Conservation (phyloP, 192 early-diverging fungal genomes). For the Coemansia sp. region DNA sequence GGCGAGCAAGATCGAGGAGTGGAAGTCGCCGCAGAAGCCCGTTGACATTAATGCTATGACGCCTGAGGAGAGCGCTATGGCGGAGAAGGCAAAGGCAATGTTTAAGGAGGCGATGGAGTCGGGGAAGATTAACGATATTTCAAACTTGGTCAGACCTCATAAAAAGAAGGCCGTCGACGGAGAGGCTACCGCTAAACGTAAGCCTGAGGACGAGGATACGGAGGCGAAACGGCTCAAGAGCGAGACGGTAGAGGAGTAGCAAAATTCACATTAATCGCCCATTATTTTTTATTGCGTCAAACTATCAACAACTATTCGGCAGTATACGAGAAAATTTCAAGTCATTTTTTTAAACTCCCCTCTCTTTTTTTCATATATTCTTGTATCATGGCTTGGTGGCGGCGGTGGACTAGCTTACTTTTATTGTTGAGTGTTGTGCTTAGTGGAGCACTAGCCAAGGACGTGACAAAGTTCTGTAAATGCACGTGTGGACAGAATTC, state of each 20-base stretch:
- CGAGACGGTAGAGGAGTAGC: neutral
- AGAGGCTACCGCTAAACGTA: slow-evolving; percentile 16
- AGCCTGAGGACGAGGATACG: slow-evolving; percentile 17
- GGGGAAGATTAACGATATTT: slow-evolving; percentile 47
- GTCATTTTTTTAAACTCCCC: neutral
- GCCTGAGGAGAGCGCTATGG: slow-evolving; percentile 29
- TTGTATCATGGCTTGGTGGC: neutral
- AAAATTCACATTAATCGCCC: neutral
- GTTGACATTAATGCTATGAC: slow-evolving; percentile 27
- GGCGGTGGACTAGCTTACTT: neutral
- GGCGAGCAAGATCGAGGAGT: slow-evolving; percentile 47
- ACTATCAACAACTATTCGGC: neutral
- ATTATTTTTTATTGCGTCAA: neutral
- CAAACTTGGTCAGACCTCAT: slow-evolving; percentile 31
- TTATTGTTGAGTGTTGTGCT: neutral
- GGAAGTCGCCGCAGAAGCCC: slow-evolving; percentile 38
- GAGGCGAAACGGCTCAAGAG: slow-evolving; percentile 39
- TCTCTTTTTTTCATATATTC: neutral
- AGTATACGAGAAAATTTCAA: neutral
- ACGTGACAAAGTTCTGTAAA: slow-evolving; percentile 53
- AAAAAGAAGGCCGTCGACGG: slow-evolving; percentile 18
- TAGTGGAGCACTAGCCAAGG: slow-evolving; percentile 14
- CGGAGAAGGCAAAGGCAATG: slow-evolving; percentile 49
- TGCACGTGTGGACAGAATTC: slow-evolving; percentile 56
- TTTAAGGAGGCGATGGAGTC: slow-evolving; percentile 48